Evolutionary conservation across 176 grass and related monocot species (phyloP).

Genomic region (Poa pratensis): DNA sequence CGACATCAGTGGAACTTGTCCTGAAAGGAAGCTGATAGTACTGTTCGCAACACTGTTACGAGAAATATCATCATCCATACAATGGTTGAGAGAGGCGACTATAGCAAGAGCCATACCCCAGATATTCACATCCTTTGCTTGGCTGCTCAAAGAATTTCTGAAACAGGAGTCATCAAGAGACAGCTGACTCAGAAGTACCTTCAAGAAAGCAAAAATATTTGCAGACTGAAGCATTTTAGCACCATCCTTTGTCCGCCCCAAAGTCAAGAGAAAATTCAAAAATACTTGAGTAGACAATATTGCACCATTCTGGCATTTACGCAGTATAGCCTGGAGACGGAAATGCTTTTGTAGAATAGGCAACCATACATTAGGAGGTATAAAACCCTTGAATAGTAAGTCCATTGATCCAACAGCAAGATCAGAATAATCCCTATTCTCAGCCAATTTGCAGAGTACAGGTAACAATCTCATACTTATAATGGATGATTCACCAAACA

Average conservation of each 20-base stretch:
- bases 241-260: conserved; percentile 84
- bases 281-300: conserved; percentile 57
- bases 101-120: conserved; percentile 75
- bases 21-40: conserved; percentile 70
- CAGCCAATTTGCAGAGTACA: conserved; percentile 79
- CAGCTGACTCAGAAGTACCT: conserved; percentile 61
- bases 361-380: conserved; percentile 57
- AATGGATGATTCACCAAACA: conserved; percentile 59
- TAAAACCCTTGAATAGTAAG: conserved; percentile 75
- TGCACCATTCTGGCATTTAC: conserved; percentile 60
- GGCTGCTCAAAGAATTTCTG: conserved; percentile 47
- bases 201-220: conserved; percentile 81
- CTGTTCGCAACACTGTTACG: conserved; percentile 52
- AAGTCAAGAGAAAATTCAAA: conserved; percentile 84
- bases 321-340: conserved; percentile 64
- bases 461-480: conserved; percentile 68
- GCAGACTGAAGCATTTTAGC: conserved; percentile 78
- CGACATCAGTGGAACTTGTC: conserved; percentile 67
- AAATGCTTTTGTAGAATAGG: conserved; percentile 85
- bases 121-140: conserved; percentile 62
- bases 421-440: conserved; percentile 65
- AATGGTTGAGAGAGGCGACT: conserved; percentile 72
- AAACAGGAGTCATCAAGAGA: conserved; percentile 51
- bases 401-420: conserved; percentile 79
- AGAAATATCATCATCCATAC: conserved; percentile 65